Percentiles rank a stretch among this genome's conserved stretches.
Conservation (phyloP, 2,329 filamentous ascomycete genomes). For the Penicillium sclerotigenum region DNA sequence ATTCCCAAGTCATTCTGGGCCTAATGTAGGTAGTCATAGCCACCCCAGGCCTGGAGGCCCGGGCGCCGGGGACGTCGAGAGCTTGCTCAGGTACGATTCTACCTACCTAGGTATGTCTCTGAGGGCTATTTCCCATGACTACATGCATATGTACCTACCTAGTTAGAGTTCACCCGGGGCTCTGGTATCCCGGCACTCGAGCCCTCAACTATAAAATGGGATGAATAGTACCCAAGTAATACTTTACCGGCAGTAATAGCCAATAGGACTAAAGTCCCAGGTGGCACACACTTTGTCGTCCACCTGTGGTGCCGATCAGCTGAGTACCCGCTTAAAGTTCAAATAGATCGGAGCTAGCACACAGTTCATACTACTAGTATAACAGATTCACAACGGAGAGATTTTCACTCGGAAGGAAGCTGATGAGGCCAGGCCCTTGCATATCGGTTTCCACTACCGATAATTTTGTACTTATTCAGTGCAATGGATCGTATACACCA, state of each 20-base stretch:
- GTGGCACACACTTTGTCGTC: too few species aligned
- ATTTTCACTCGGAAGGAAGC: not conserved
- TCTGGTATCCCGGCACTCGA: not conserved
- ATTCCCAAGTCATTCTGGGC: not conserved
- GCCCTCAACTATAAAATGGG: not conserved
- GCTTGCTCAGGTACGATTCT: too few species aligned
- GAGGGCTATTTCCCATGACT: too few species aligned
- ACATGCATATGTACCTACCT: too few species aligned
- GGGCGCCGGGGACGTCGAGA: too few species aligned
- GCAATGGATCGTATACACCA: not conserved
- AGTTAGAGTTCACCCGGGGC: not conserved
- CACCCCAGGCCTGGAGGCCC: too few species aligned
- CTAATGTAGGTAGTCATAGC: too few species aligned
- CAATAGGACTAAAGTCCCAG: not conserved
- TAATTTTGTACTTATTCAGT: not conserved
- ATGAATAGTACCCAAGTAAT: not conserved
- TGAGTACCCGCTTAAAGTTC: not conserved
- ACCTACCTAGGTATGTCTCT: too few species aligned
- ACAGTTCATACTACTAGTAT: not conserved
- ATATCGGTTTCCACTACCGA: not conserved
- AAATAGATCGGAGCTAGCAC: not conserved
- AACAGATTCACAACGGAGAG: not conserved
- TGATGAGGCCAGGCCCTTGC: not conserved
- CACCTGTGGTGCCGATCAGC: not conserved
- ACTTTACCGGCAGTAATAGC: not conserved